These are phyloP conservation scores for Cercospora sp. DNA, from an alignment of 2,329 filamentous ascomycete genomes.

Conservation along the genomic window DNA sequence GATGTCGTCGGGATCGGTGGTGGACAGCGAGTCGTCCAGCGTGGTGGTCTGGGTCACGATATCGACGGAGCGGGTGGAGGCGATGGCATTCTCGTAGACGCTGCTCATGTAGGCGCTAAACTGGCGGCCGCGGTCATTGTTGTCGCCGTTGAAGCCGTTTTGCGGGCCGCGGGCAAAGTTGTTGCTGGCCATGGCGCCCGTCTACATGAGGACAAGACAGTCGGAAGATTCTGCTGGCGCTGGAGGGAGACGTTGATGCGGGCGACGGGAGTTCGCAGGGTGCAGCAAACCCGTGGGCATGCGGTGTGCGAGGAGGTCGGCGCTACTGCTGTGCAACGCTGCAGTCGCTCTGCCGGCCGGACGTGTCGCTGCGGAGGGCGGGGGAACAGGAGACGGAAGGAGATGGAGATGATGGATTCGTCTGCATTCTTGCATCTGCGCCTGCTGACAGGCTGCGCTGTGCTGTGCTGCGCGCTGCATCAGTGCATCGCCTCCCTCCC, in stretches of 20 bases:
- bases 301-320: background rate
- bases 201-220: background rate
- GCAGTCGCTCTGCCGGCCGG: background rate
- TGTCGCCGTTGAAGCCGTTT: background rate
- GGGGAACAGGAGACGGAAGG: background rate
- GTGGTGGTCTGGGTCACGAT: conserved; percentile 10
- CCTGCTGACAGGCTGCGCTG: too few species aligned
- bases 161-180: background rate
- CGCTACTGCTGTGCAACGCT: background rate
- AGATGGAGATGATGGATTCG: too few species aligned
- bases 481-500: too few species aligned
- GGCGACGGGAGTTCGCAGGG: background rate
- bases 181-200: background rate
- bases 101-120: background rate
- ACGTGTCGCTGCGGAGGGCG: background rate
- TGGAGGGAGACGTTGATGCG: background rate
- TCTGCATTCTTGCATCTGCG: too few species aligned
- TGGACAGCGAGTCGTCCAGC: background rate
- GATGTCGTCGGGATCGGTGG: conserved; percentile 7
- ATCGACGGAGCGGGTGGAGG: background rate
- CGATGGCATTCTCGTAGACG: background rate
- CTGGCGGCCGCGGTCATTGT: background rate
- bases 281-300: background rate
- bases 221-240: background rate
- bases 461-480: too few species aligned